A percentile compares a stretch with the other conserved stretches of the same genome.
phyloP scores from a whole-genome alignment of 108 stramenopile species.

The Conticribra guillardii region DNA sequence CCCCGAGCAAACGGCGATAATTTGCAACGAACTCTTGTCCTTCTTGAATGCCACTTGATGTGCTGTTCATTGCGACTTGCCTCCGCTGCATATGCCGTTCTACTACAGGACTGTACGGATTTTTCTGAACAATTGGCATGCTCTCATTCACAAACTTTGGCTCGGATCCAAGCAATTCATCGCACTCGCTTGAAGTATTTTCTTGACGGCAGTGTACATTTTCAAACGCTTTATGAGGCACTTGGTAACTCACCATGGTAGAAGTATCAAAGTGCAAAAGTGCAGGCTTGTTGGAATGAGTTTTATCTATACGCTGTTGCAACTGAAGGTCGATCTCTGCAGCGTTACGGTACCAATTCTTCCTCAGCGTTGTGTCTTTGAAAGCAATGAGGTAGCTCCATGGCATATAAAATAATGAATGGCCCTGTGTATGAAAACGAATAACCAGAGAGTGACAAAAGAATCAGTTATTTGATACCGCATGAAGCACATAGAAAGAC shows the following conservation, averaged over 20 bases:
- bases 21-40: too few relatives aligned
- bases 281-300: slow-evolving; percentile 32
- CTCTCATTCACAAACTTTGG: neutral
- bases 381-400: slow-evolving; percentile 72
- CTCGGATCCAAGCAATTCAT: neutral
- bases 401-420: slow-evolving; percentile 57
- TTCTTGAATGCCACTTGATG: too few relatives aligned
- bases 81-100: too few relatives aligned
- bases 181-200: neutral
- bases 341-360: slow-evolving; percentile 55
- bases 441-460: neutral
- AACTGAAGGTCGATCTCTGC: slow-evolving; percentile 48
- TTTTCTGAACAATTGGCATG: neutral
- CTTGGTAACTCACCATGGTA: slow-evolving; percentile 46
- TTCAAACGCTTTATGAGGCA: slow-evolving; percentile 41
- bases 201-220: slow-evolving; percentile 40
- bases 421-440: slow-evolving; percentile 40
- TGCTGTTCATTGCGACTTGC: too few relatives aligned
- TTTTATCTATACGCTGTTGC: slow-evolving; percentile 23
- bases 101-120: neutral
- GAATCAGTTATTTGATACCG: neutral
- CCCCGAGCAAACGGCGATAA: too few relatives aligned
- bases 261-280: slow-evolving; percentile 48
- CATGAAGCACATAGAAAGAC: neutral
- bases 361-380: slow-evolving; percentile 44